Conservation (phyloP, 345 rosid genomes). For the Hypericum perforatum region DNA sequence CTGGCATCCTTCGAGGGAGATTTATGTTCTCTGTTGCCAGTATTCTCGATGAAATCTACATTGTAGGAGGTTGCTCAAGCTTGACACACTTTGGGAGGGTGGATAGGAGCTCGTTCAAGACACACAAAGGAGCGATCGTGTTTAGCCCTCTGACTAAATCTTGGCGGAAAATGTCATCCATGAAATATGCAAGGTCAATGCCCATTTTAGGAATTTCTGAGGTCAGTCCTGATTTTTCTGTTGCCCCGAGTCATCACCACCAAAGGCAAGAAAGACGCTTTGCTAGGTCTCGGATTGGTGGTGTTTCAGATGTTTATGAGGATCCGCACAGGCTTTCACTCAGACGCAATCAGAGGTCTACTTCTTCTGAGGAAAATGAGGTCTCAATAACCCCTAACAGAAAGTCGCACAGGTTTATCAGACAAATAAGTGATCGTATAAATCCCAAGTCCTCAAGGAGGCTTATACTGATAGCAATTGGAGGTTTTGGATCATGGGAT, state of each 20-base stretch:
- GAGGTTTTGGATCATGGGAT: conserved; percentile 77
- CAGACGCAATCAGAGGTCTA: conserved; percentile 47
- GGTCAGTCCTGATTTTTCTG: conserved; percentile 47
- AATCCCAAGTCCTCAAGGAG: conserved; percentile 36
- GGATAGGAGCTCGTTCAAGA: conserved; percentile 74
- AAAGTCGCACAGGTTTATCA: conserved; percentile 41
- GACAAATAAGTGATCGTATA: conserved; percentile 47
- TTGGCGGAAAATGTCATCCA: conserved; percentile 69
- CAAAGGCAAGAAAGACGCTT: conserved; percentile 65
- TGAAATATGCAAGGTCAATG: conserved; percentile 81
- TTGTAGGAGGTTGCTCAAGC: conserved; percentile 87
- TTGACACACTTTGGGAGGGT: conserved; percentile 51
- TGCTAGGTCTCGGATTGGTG: conserved; percentile 53
- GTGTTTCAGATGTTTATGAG: conserved; percentile 81
- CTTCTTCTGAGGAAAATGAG: conserved; percentile 44
- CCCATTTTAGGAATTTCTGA: conserved; percentile 67
- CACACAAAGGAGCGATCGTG: conserved; percentile 66
- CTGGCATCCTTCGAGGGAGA: conserved; percentile 62
- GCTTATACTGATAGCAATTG: conserved; percentile 63
- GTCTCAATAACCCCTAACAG: conserved; percentile 23
- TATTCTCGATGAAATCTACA: conserved; percentile 61
- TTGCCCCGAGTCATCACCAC: conserved; percentile 39
- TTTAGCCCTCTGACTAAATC: conserved; percentile 76
- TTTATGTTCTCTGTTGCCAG: conserved; percentile 79
- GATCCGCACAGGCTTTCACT: conserved; percentile 92